Conservation (phyloP, 345 rosid genomes). For the Rhodamnia rubescens region DNA sequence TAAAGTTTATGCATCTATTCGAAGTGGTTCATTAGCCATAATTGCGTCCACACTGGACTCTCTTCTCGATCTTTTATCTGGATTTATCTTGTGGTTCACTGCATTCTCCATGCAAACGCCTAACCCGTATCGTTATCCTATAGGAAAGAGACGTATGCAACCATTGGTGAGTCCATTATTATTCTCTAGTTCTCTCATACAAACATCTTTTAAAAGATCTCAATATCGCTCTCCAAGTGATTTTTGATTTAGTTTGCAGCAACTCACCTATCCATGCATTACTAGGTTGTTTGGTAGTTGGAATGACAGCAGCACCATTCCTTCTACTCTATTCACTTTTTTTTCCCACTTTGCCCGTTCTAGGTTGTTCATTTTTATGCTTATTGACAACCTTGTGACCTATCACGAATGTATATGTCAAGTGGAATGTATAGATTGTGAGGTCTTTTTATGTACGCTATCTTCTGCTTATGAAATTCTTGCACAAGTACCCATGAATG, state of each 20-base stretch:
- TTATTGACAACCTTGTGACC: neutral
- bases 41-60: slow-evolving; percentile 95
- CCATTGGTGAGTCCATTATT: slow-evolving; percentile 60
- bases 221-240: neutral
- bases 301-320: neutral
- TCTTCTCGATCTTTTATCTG: slow-evolving; percentile 93
- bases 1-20: slow-evolving; percentile 87
- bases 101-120: slow-evolving; percentile 95
- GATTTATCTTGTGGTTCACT: slow-evolving; percentile 95
- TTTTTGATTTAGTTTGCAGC: neutral
- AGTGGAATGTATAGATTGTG: neutral
- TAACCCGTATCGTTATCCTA: slow-evolving; percentile 86
- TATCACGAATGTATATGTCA: neutral
- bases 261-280: neutral
- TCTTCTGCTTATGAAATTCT: neutral
- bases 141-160: slow-evolving; percentile 95
- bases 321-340: neutral
- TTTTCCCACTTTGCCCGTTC: neutral
- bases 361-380: neutral
- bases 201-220: neutral
- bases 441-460: neutral
- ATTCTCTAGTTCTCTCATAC: neutral
- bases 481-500: neutral
- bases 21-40: slow-evolving; percentile 90
- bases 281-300: neutral